These are phyloP conservation scores for Leucoagaricus sp. DNA, from an alignment of 1,284 basidiomycete species.

Conservation along the genomic window DNA sequence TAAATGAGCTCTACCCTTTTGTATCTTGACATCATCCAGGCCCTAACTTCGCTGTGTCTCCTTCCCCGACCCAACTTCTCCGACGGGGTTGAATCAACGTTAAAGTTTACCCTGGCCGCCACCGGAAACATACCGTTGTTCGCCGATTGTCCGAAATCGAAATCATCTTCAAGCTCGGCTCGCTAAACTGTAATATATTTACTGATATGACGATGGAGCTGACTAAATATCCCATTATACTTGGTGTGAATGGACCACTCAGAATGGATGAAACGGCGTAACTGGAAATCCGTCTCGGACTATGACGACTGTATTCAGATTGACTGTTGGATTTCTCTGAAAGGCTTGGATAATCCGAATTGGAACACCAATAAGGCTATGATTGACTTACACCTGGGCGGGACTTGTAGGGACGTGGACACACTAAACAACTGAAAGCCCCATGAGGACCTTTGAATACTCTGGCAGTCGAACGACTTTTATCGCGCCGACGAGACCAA, in stretches of 20 bases:
- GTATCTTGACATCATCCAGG: background rate
- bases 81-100: background rate
- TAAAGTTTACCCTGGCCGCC: too few species aligned
- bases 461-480: too few species aligned
- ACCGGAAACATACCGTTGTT: too few species aligned
- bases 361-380: background rate
- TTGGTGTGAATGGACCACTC: too few species aligned
- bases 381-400: background rate
- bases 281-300: constrained; percentile 6
- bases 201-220: background rate
- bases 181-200: background rate
- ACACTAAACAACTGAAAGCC: background rate
- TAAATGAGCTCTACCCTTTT: background rate
- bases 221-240: too few species aligned
- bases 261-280: background rate
- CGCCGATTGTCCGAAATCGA: background rate
- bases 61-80: background rate
- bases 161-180: background rate
- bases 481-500: too few species aligned
- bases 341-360: background rate
- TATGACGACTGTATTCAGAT: background rate
- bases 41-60: background rate
- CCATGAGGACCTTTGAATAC: background rate
- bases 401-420: background rate
- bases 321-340: background rate